A percentile compares a stretch with the other conserved stretches of the same genome.
phyloP scores from a whole-genome alignment of 2,329 filamentous ascomycete species.

The Colletotrichum sp. region DNA sequence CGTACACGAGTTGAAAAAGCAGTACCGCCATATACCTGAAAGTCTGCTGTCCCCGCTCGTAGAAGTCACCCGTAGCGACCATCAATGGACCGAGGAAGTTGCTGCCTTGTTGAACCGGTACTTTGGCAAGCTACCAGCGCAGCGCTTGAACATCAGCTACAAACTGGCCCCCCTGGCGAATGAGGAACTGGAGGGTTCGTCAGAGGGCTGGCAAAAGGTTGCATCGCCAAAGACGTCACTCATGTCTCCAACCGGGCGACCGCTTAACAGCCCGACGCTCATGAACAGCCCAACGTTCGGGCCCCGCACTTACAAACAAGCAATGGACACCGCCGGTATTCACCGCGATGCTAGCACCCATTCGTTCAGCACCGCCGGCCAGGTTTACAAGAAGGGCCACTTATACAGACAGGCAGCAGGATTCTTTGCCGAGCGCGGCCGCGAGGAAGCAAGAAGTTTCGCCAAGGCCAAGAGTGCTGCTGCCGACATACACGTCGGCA shows the following conservation, averaged over 20 bases:
- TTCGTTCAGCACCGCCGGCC: slow-evolving; percentile 41
- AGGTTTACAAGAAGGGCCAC: slow-evolving; percentile 54
- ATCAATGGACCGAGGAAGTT: slow-evolving; percentile 42
- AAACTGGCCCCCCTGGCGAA: slow-evolving; percentile 39
- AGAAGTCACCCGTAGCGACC: slow-evolving; percentile 35
- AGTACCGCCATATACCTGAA: slow-evolving; percentile 47
- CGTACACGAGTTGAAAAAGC: slow-evolving; percentile 37
- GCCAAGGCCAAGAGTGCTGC: slow-evolving; percentile 66
- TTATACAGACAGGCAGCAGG: slow-evolving; percentile 78
- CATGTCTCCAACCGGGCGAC: background rate
- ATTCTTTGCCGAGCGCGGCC: slow-evolving; percentile 76
- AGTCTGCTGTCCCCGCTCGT: slow-evolving; percentile 48
- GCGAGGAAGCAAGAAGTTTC: slow-evolving; percentile 64
- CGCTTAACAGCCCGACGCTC: slow-evolving; percentile 3
- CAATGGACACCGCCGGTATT: slow-evolving; percentile 29
- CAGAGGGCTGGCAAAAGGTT: slow-evolving; percentile 9
- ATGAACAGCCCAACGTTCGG: background rate
- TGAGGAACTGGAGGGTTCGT: slow-evolving; percentile 33
- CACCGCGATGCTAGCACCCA: slow-evolving; percentile 31
- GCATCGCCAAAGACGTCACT: background rate
- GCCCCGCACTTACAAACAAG: slow-evolving; percentile 10
- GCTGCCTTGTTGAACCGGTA: slow-evolving; percentile 45
- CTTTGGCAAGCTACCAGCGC: slow-evolving; percentile 42
- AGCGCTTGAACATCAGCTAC: slow-evolving; percentile 43
- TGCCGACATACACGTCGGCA: slow-evolving; percentile 73